phyloP scores from a whole-genome alignment of 768 basidiomycete species.

The Tulasnella sp. region DNA sequence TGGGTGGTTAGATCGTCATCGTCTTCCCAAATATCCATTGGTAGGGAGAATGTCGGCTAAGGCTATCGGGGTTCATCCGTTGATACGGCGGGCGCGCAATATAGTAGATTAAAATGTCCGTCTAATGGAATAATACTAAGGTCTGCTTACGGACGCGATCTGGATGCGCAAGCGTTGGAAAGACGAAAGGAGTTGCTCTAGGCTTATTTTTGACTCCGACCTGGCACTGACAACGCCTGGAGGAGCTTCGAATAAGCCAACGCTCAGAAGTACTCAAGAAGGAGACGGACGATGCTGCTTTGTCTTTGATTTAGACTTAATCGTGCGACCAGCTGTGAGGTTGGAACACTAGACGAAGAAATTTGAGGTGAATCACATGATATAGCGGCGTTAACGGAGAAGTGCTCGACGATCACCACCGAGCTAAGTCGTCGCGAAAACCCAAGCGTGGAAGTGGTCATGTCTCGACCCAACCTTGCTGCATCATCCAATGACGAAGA shows the following conservation, averaged over 20 bases:
- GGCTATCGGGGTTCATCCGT: not conserved
- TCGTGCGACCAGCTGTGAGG: not conserved
- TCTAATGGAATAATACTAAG: slow-evolving; percentile 4
- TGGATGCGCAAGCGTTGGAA: slow-evolving; percentile 3
- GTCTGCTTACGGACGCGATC: slow-evolving; percentile 5
- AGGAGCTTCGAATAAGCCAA: slow-evolving; percentile 14
- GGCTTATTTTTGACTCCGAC: slow-evolving; percentile 11
- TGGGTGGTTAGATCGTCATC: not conserved
- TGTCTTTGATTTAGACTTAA: not conserved
- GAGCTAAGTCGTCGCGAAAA: not conserved
- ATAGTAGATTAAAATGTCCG: not conserved
- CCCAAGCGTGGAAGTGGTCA: not conserved
- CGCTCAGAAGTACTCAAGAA: no score
- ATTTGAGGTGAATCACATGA: not conserved
- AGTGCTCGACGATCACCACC: not conserved
- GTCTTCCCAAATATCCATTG: slow-evolving; percentile 14
- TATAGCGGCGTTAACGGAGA: not conserved
- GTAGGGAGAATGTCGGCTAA: not conserved
- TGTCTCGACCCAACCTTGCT: not conserved
- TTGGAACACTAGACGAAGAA: no score
- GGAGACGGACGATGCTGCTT: no score
- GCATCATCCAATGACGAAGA: slow-evolving; percentile 25
- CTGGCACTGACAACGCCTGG: not conserved
- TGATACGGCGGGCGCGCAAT: not conserved
- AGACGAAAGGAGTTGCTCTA: not conserved